Evolutionary conservation across 163 green algal genomes (phyloP).

Genomic region (Volvox carteri): DNA sequence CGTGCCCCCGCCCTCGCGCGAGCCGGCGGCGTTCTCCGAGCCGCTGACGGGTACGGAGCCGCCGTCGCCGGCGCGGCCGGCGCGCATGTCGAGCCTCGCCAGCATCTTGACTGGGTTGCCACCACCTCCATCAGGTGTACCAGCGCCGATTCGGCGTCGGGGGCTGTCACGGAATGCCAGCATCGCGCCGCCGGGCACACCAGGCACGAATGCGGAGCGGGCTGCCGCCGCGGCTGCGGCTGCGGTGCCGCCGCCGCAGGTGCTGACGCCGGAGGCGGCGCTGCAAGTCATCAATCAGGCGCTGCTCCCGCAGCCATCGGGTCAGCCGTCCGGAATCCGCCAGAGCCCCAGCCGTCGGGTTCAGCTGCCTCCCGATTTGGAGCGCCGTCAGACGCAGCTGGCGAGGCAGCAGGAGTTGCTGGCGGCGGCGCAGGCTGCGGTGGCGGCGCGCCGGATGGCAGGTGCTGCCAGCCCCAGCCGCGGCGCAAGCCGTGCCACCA

Average conservation of each 20-base stretch:
- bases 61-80: background rate
- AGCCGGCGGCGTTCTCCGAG: constrained; percentile 23
- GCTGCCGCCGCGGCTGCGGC: background rate
- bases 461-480: background rate
- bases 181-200: constrained; percentile 9
- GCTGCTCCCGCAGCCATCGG: background rate
- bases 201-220: background rate
- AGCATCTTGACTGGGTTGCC: background rate
- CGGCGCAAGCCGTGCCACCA: background rate
- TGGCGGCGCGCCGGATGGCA: constrained; percentile 12
- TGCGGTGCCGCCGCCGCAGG: constrained; percentile 17
- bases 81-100: background rate
- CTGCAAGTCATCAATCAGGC: constrained; percentile 13
- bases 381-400: constrained; percentile 51
- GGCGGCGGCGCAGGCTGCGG: constrained; percentile 33
- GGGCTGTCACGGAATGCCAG: background rate
- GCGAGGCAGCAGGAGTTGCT: constrained; percentile 52
- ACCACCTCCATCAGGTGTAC: constrained; percentile 13
- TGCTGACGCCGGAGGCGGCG: background rate
- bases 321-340: background rate
- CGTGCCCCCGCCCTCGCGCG: constrained; percentile 40
- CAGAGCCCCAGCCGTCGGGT: constrained; percentile 17
- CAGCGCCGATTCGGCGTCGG: constrained; percentile 11
- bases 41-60: constrained; percentile 13
- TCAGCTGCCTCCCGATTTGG: constrained; percentile 47